Conservation (phyloP, 495 filamentous ascomycete genomes). For the Aspergillus panamensis region DNA sequence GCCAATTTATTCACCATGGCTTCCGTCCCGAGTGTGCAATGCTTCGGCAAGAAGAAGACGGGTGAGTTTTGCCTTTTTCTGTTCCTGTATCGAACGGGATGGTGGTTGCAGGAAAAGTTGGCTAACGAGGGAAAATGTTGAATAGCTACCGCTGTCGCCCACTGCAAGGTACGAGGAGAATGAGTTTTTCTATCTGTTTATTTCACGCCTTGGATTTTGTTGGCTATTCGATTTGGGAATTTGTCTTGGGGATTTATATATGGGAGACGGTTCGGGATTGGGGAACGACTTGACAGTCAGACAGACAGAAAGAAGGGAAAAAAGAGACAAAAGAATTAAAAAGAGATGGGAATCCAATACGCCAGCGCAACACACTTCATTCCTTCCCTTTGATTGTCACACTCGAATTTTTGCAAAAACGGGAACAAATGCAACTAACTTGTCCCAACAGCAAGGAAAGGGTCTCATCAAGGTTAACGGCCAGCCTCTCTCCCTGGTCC, state of each 20-base stretch:
- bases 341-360: not conserved
- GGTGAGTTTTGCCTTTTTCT: slow-evolving; percentile 45
- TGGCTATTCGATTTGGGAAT: not conserved
- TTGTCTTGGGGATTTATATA: not conserved
- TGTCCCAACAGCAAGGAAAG: slow-evolving; percentile 65
- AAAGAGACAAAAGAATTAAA: not conserved
- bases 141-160: slow-evolving; percentile 79
- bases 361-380: not conserved
- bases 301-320: too few relatives aligned
- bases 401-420: not conserved
- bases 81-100: not conserved
- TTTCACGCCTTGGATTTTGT: slow-evolving; percentile 2
- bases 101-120: not conserved
- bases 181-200: slow-evolving; percentile 5
- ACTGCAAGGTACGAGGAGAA: slow-evolving; percentile 74
- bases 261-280: slow-evolving; percentile 1
- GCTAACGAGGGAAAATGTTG: slow-evolving; percentile 24
- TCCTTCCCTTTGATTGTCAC: not conserved
- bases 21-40: slow-evolving; percentile 81
- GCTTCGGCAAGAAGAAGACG: slow-evolving; percentile 93
- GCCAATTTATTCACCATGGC: slow-evolving; percentile 61
- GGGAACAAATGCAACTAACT: slow-evolving; percentile 32
- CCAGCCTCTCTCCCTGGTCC: slow-evolving; percentile 85
- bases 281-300: not conserved
- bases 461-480: slow-evolving; percentile 99